These are phyloP conservation scores for Hypoxylon sp. DNA, from an alignment of 2,329 filamentous ascomycete genomes.

Conservation along the genomic window DNA sequence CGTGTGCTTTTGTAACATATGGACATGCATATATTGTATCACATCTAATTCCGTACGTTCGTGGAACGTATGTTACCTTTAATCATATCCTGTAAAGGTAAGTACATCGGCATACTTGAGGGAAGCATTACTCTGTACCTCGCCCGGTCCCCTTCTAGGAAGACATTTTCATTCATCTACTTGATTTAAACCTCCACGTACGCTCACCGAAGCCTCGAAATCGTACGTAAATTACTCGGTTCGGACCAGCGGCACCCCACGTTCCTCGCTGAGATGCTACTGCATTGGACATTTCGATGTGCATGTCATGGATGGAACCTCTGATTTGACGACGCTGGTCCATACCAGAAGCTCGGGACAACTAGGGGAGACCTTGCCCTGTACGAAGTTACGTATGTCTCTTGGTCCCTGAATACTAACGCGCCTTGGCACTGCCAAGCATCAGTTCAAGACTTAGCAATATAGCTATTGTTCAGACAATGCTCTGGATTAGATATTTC, in stretches of 20 bases:
- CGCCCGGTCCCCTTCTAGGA: not conserved
- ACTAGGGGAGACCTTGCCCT: slow-evolving; percentile 4
- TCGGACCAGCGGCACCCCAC: slow-evolving; percentile 23
- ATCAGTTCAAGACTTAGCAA: slow-evolving; percentile 10
- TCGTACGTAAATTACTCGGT: slow-evolving; percentile 11
- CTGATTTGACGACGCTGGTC: slow-evolving; percentile 28
- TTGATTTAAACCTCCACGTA: not conserved
- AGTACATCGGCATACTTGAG: not conserved
- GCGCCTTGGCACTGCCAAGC: slow-evolving; percentile 12
- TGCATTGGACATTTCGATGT: slow-evolving; percentile 5
- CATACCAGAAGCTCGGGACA: slow-evolving; percentile 30
- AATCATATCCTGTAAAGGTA: not conserved
- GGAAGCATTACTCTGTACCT: too few species aligned
- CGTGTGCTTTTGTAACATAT: slow-evolving; percentile 5
- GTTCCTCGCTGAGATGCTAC: slow-evolving; percentile 15
- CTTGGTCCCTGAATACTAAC: slow-evolving; percentile 19
- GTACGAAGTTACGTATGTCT: slow-evolving; percentile 23
- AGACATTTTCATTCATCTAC: not conserved
- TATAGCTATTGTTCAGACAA: not conserved
- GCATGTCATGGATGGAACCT: slow-evolving; percentile 10
- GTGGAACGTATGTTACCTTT: slow-evolving; percentile 1
- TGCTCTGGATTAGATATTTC: not conserved
- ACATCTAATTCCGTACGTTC: not conserved
- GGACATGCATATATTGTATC: slow-evolving; percentile 1
- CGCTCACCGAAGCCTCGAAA: slow-evolving; percentile 14